phyloP scores from a whole-genome alignment of 139 green algal genomes.

The Ostreobium quekettii region DNA sequence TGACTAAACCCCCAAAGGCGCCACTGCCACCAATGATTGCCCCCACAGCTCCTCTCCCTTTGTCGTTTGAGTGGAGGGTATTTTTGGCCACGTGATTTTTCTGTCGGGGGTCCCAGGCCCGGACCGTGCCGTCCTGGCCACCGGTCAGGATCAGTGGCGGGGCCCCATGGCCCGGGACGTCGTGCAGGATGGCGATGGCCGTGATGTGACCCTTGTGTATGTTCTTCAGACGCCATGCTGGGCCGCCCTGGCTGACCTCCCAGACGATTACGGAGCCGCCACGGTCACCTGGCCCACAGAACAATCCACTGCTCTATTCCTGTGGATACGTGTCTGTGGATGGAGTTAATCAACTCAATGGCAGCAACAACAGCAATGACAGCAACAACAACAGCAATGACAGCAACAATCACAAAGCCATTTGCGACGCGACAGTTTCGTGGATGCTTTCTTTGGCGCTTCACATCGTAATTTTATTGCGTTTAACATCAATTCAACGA shows the following conservation, averaged over 20 bases:
- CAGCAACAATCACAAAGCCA: no score
- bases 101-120: conserved; percentile 37
- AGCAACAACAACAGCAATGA: no score
- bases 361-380: no score
- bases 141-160: conserved; percentile 24
- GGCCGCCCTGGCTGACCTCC: conserved; percentile 27
- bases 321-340: not conserved
- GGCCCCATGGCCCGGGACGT: not conserved
- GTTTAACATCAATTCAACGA: no score
- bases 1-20: conserved; percentile 23
- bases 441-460: no score
- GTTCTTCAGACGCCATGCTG: conserved; percentile 32
- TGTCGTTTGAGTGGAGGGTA: conserved; percentile 39
- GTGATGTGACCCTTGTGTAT: conserved; percentile 62
- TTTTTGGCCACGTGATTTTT: conserved; percentile 28
- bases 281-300: conserved; percentile 43
- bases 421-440: no score
- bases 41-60: conserved; percentile 41
- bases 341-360: no score
- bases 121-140: conserved; percentile 47
- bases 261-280: conserved; percentile 48
- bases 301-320: not conserved
- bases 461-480: no score
- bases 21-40: conserved; percentile 38
- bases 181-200: conserved; percentile 42